phyloP scores from a whole-genome alignment of 2,329 filamentous ascomycete species.

The Lecanicillium sp. region DNA sequence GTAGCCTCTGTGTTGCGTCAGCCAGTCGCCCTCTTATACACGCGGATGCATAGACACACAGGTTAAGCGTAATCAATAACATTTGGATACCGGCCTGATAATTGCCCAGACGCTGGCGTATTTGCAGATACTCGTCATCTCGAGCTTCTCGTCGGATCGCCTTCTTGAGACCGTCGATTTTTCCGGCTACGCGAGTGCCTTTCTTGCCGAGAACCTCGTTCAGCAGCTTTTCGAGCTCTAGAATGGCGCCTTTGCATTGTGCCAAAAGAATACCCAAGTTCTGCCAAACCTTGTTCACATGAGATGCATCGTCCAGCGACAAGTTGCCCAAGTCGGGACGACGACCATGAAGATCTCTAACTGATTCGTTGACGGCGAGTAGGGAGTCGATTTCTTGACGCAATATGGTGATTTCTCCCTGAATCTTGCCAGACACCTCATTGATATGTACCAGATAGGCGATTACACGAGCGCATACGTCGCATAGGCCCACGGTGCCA shows the following conservation, averaged over 20 bases:
- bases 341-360: neutral
- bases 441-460: slow-evolving; percentile 1
- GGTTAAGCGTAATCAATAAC: neutral
- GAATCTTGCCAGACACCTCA: slow-evolving; percentile 1
- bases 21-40: neutral
- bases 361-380: neutral
- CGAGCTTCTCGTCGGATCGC: neutral
- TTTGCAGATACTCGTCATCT: slow-evolving; percentile 2
- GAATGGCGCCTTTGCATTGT: neutral
- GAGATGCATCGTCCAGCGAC: neutral
- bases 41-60: neutral
- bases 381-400: neutral
- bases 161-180: slow-evolving; percentile 2
- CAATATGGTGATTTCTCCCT: slow-evolving; percentile 2
- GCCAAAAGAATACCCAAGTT: neutral
- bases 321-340: neutral
- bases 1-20: neutral
- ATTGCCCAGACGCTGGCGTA: slow-evolving; percentile 3
- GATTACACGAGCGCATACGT: neutral
- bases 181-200: neutral
- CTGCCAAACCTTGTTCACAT: neutral
- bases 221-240: neutral
- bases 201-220: neutral
- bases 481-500: neutral
- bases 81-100: neutral